Evolutionary conservation across 2,329 filamentous ascomycete genomes (phyloP), one percentile per base, ranked within the genome.

Genomic region (Dactylellina leptospora): DNA sequence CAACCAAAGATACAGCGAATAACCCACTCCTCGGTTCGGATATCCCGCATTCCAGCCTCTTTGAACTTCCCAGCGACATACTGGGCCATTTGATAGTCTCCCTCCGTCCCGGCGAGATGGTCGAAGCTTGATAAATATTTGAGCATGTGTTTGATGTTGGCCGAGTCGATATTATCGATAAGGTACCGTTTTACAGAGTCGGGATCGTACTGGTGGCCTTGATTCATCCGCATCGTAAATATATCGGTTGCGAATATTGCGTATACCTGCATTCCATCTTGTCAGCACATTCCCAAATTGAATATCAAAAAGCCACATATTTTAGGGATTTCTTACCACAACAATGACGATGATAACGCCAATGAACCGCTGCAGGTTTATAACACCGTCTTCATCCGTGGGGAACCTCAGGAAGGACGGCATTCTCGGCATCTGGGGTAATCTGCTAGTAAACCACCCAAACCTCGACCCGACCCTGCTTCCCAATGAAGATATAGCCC

Each of bases 41-140:
- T 88, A 64, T 89, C 84, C 76, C 96, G 92, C 77, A 99, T 84
- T 2, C 86, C 85, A 47, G 88, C 88, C 54, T 84, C 84, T 75
- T 82, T 81, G 80, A 97, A 96, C 79, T 89, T 85, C 77, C 87
- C 87, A 79, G 93, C 85, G 60, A 97, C 87, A 82, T 93, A 96
- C 81, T 91, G 86, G 5, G 91, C 93, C 60, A 96, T 84, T 47
- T 89, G 90, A 77, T 89, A 92, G 81, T 96, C 93, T 50, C 95
- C 95, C 81, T 96, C 89, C 2, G 92, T 96, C n/a, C 95, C 95
- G 1, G 92, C 95, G 74, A 97, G 84, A 80, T 97, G 95, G 73
- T 95, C 90, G 78, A 91, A 96, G 62, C 85, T 86, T 3, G 92
- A 93, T 74, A 93, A 87, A 77, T 93, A 90, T 77, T 86, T 83